Evolutionary conservation across 202 grass and related monocot species (phyloP), one percentile per base, ranked within the genome.

Genomic region (Musa balbisiana): DNA sequence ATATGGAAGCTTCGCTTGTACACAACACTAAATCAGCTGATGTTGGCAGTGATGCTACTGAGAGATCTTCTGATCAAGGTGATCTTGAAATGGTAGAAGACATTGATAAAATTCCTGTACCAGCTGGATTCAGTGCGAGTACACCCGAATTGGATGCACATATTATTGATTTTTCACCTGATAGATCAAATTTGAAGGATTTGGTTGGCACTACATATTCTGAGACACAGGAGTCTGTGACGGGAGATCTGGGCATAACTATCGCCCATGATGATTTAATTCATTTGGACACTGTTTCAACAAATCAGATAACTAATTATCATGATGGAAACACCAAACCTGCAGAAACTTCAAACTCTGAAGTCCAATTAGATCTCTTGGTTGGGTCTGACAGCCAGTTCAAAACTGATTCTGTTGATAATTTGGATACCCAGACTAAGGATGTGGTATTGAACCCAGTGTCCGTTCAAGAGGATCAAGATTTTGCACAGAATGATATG

Each of bases 271-370:
- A 67, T 43, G 51, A 51, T 24, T 53, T 54, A 53, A 8, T 55
- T 67, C 49, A 27, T 54, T 53, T 43, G 14, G 49, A 67, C 55
- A 49, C 64, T 69, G 11, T 15, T 33, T 51, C 10, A 8, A 52
- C 17, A 53, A 52, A 77, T 63, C 56, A 62, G 51, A 29, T 51
- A 62, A 62, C 14, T 67, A 20, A 53, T 67, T 19, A 80, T 62
- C 65, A 72, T 43, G 80, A 88, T 22, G 81, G 51, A 74, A 77
- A 80, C 66, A 52, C 58, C 84, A 54, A 85, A 73, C 43, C 52
- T 67, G 74, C 79, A 58, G 82, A 83, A 10, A 52, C 51, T 69
- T 73, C 84, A 55, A 74, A 85, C 72, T 68, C 64, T 64, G 54
- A 86, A 62, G 51, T 76, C 50, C 65, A 10, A 64, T 72, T 62